Evolutionary conservation across 768 basidiomycete species (phyloP).

Genomic region (Zangia roseola): DNA sequence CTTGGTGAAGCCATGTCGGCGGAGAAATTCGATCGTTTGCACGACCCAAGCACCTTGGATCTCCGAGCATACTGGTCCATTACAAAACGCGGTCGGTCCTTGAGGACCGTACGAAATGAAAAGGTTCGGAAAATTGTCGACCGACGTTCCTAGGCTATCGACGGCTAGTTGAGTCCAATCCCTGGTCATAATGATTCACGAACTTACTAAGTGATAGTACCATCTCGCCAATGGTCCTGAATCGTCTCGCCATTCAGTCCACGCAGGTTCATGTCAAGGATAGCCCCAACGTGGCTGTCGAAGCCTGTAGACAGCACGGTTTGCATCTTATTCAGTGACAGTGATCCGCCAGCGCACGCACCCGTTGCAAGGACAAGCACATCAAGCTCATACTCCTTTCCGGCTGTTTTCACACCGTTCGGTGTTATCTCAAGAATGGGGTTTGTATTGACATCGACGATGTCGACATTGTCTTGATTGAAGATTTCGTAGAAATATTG

Average conservation of each 20-base stretch:
- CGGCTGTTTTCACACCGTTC: conserved; percentile 1
- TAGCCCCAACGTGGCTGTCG: conserved; percentile 3
- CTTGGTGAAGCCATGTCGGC: conserved; percentile 5
- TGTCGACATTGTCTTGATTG: conserved; percentile 8
- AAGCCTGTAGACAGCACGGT: neutral
- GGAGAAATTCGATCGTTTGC: conserved; percentile 4
- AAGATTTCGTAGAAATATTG: conserved; percentile 11
- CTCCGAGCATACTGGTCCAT: neutral
- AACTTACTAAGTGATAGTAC: conserved; percentile 7
- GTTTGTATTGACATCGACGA: conserved; percentile 8
- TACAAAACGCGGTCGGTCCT: conserved; percentile 8
- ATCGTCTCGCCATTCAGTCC: conserved; percentile 7
- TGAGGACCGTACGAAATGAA: conserved; percentile 8
- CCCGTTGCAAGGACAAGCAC: conserved; percentile 11
- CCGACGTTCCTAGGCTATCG: conserved; percentile 1
- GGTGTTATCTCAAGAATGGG: conserved; percentile 9
- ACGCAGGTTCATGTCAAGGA: conserved; percentile 5
- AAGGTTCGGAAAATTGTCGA: conserved; percentile 11
- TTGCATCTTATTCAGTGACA: too few relatives aligned
- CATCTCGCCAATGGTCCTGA: conserved; percentile 7
- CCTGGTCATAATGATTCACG: too few relatives aligned
- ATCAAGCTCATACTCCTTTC: conserved; percentile 5
- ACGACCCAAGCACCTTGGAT: conserved; percentile 5
- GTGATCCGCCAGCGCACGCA: too few relatives aligned
- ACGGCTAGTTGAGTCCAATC: neutral